Evolutionary conservation across 129 eudicot species (phyloP).

Genomic region (Solidago caesia): DNA sequence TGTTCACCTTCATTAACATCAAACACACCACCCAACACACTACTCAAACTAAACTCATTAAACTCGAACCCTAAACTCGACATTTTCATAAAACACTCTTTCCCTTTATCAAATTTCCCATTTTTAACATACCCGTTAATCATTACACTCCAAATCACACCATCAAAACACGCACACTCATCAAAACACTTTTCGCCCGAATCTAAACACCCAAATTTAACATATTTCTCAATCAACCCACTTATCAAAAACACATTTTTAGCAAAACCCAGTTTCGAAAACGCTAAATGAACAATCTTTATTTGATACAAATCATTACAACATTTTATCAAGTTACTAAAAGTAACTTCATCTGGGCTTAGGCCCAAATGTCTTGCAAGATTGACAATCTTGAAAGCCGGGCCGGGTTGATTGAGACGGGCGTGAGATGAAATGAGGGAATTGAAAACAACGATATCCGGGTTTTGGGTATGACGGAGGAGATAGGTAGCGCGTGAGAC

Average conservation of each 20-base stretch:
- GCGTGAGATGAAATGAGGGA: conserved; percentile 40
- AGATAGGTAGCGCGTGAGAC: conserved; percentile 33
- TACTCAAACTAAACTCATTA: conserved; percentile 46
- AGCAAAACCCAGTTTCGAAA: conserved; percentile 39
- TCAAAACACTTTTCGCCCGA: conserved; percentile 45
- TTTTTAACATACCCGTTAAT: conserved; percentile 51
- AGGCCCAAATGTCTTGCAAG: conserved; percentile 26
- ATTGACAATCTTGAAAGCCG: conserved; percentile 35
- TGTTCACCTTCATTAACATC: conserved; percentile 40
- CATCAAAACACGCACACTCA: conserved; percentile 42
- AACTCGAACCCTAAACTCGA: conserved; percentile 35
- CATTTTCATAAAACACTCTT: conserved; percentile 35
- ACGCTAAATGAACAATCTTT: conserved; percentile 31
- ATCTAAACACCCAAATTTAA: conserved; percentile 32
- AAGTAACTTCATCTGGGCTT: conserved; percentile 33
- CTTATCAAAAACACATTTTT: conserved; percentile 40
- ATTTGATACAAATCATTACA: conserved; percentile 30
- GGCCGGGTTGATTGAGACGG: conserved; percentile 22
- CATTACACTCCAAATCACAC: conserved; percentile 53
- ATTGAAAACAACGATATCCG: conserved; percentile 42
- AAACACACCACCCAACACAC: conserved; percentile 37
- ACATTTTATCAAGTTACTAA: conserved; percentile 39
- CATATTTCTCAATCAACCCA: conserved; percentile 43
- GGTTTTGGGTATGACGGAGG: conserved; percentile 31
- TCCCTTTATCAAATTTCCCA: conserved; percentile 36